phyloP scores from a whole-genome alignment of 345 rosid species.

The Camelina hispida region DNA sequence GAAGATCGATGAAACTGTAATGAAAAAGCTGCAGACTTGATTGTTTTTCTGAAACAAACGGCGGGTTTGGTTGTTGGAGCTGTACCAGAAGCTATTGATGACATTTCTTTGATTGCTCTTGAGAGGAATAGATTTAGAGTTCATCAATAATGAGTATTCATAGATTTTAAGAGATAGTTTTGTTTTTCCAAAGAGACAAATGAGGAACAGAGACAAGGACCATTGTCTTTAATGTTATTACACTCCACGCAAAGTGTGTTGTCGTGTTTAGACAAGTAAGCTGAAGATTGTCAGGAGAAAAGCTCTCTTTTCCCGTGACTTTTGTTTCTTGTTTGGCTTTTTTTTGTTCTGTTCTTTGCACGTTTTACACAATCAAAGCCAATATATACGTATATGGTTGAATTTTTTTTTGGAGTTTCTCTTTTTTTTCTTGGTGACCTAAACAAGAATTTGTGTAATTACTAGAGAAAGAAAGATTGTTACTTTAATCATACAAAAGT shows the following conservation, averaged over 20 bases:
- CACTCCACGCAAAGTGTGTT: slow-evolving; percentile 46
- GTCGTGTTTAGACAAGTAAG: slow-evolving; percentile 18
- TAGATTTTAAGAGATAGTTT: slow-evolving; percentile 10
- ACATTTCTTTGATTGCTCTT: slow-evolving; percentile 26
- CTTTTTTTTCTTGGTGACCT: slow-evolving; percentile 26
- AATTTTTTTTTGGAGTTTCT: neutral
- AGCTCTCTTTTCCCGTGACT: slow-evolving; percentile 37
- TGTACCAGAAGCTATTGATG: slow-evolving; percentile 36
- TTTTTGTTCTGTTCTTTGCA: slow-evolving; percentile 22
- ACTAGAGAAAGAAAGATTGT: slow-evolving; percentile 6
- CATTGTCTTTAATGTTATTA: slow-evolving; percentile 19
- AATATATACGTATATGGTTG: neutral
- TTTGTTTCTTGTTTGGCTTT: slow-evolving; percentile 35
- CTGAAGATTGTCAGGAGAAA: neutral
- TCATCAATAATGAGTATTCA: neutral
- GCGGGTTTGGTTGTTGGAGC: slow-evolving; percentile 1
- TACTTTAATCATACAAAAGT: slow-evolving; percentile 26
- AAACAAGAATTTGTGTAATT: slow-evolving; percentile 12
- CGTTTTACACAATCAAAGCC: slow-evolving; percentile 13
- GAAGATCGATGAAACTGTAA: neutral
- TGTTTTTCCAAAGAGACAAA: neutral
- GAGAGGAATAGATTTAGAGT: slow-evolving; percentile 20
- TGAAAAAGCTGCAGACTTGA: slow-evolving; percentile 6
- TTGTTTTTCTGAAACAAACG: slow-evolving; percentile 22
- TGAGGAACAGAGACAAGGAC: slow-evolving; percentile 37